Base-by-base conservation (phyloP, 2,329 filamentous ascomycete species). In the Xylariales sp. region DNA sequence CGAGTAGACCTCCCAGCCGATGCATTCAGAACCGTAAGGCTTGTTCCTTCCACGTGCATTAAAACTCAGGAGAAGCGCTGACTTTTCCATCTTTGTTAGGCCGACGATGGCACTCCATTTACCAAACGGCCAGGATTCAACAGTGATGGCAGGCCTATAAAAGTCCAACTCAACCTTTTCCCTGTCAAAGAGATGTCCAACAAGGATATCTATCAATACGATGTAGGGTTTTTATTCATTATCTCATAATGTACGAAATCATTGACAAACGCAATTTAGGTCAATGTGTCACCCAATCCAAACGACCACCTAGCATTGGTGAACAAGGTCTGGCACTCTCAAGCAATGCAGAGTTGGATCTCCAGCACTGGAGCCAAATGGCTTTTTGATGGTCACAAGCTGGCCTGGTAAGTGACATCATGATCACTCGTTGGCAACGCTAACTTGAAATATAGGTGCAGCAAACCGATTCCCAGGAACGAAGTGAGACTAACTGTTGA, bases 361-460 rank as follows among this genome's bases (percentile, higher is more conserved):
- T 65, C 67, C 3, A 60, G 65, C 3, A 67, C 68, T 41, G 66
- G 62, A 5, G 57, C 57, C 14, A 53, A 49, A 29, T 88, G 83
- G 76, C 76, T 96, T 40, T 89, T 80, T 51, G 89, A 97, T 63
- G 87, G 88, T 19, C 82, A 83, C 53, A 88, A 84, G 59, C 72
- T 98, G 32, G 90, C 88, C 13, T 98, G 93, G 91, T 85, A 67
- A 52, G 67, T 60, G 41, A 43, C 5, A 12, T n/a, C 4, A 4
- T n/a, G n/a, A n/a, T n/a, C n/a, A n/a, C n/a, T n/a, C n/a, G n/a
- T n/a, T n/a, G n/a, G n/a, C n/a, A n/a, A n/a, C n/a, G n/a, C n/a
- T n/a, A n/a, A n/a, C n/a, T n/a, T n/a, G n/a, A n/a, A n/a, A n/a
- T 6, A 3, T 29, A 62, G 56, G 59, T 68, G 64, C 10, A 63